Evolutionary conservation across 2,329 filamentous ascomycete genomes (phyloP).

Genomic region (Cryphonectria radicalis): DNA sequence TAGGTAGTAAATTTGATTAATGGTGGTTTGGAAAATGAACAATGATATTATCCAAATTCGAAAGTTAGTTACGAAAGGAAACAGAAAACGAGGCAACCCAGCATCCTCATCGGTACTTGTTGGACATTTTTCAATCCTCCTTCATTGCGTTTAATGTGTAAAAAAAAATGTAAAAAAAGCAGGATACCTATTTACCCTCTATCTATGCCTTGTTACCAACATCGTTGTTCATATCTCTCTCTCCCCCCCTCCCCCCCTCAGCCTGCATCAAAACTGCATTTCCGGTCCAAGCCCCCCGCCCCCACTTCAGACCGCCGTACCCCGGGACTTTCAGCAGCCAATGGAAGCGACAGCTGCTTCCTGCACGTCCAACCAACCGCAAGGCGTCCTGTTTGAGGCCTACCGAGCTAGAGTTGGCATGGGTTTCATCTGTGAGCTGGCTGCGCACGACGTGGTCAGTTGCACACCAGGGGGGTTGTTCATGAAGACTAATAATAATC

Average conservation of each 20-base stretch:
- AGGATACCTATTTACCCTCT: background rate
- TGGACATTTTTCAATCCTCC: background rate
- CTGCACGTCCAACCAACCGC: conserved; percentile 13
- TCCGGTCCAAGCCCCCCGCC: background rate
- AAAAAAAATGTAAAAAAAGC: background rate
- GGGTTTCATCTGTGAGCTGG: background rate
- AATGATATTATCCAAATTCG: background rate
- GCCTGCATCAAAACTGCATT: background rate
- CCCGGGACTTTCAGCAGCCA: background rate
- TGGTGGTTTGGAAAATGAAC: background rate
- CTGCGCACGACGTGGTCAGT: background rate
- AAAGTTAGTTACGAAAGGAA: background rate
- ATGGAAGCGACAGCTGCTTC: background rate
- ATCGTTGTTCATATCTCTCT: background rate
- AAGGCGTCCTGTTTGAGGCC: conserved; percentile 3
- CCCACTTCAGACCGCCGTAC: too few relatives aligned
- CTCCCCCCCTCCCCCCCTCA: background rate
- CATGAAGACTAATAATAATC: background rate
- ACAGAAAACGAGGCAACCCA: background rate
- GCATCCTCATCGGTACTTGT: background rate
- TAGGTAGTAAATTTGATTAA: background rate
- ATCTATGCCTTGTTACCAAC: background rate
- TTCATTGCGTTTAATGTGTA: background rate
- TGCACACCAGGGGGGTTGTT: background rate
- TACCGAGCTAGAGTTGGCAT: conserved; percentile 3